A percentile compares a stretch with the other conserved stretches of the same genome.
phyloP scores from a whole-genome alignment of 257 asterid species.

The Nemophila menziesii region DNA sequence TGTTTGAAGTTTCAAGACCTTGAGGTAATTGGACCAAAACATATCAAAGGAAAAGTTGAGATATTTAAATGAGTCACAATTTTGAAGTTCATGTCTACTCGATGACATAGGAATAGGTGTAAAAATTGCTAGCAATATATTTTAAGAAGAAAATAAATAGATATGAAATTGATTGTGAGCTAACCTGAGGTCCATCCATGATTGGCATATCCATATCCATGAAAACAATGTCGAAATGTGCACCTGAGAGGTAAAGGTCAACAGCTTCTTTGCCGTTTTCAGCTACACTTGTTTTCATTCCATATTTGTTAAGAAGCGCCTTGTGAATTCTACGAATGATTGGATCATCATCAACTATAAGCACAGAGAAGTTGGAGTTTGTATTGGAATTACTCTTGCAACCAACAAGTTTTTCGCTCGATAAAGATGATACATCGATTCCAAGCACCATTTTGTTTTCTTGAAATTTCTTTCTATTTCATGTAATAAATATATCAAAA shows the following conservation, averaged over 20 bases:
- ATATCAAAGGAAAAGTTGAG: too few relatives aligned
- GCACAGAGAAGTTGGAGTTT: constrained; percentile 16
- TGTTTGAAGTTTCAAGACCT: too few relatives aligned
- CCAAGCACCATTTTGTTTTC: neutral
- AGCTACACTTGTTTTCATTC: constrained; percentile 19
- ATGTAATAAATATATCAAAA: too few relatives aligned
- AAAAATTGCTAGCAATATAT: too few relatives aligned
- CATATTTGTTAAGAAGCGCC: constrained; percentile 12
- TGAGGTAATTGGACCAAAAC: too few relatives aligned
- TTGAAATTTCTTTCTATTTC: neutral
- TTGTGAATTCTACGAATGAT: constrained; percentile 20
- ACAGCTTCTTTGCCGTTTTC: constrained; percentile 40
- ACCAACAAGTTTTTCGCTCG: neutral
- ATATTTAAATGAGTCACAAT: too few relatives aligned
- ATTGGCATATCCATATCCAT: constrained; percentile 54
- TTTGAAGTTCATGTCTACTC: too few relatives aligned
- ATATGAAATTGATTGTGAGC: neutral
- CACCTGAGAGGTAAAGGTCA: constrained; percentile 25
- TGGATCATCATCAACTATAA: constrained; percentile 42
- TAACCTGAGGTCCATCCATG: constrained; percentile 37
- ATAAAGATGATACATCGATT: neutral
- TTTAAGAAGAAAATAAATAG: too few relatives aligned
- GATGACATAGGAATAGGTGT: too few relatives aligned
- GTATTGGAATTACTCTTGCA: neutral
- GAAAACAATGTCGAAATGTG: constrained; percentile 27